Evolutionary conservation across 495 filamentous ascomycete species (phyloP).

Genomic region (Venustampulla echinocandica): DNA sequence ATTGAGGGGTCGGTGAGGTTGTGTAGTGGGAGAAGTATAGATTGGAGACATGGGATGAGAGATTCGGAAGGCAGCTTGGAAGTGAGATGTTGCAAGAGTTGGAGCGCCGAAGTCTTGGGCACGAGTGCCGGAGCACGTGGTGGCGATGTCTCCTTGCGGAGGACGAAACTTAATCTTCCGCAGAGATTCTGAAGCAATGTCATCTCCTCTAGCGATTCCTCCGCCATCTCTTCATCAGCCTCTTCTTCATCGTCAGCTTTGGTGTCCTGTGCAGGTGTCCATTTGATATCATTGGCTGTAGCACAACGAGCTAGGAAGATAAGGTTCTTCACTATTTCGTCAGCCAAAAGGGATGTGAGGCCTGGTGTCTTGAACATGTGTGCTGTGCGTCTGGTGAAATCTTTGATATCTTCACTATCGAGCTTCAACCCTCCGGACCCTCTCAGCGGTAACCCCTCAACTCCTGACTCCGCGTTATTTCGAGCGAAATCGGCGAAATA

Average conservation of each 20-base stretch:
- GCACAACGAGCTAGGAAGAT: conserved; percentile 66
- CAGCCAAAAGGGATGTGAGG: conserved; percentile 57
- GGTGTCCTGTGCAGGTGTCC: conserved; percentile 35
- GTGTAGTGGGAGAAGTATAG: conserved; percentile 70
- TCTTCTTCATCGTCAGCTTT: conserved; percentile 35
- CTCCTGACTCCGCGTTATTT: conserved; percentile 42
- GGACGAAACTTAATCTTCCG: conserved; percentile 60
- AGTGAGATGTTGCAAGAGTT: conserved; percentile 55
- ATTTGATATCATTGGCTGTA: conserved; percentile 51
- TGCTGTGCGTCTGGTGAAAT: conserved; percentile 54
- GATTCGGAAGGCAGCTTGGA: conserved; percentile 46
- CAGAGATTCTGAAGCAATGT: conserved; percentile 66
- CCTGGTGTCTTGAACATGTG: conserved; percentile 56
- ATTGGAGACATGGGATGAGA: conserved; percentile 50
- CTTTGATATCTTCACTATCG: conserved; percentile 51
- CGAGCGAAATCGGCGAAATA: conserved; percentile 74
- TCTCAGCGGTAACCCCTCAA: conserved; percentile 49
- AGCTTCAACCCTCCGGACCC: conserved; percentile 66
- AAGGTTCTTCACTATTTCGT: conserved; percentile 66
- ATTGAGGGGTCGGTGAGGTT: conserved; percentile 76
- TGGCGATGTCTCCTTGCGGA: conserved; percentile 65
- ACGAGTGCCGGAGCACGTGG: conserved; percentile 51
- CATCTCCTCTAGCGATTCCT: conserved; percentile 28
- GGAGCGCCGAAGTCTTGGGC: conserved; percentile 67
- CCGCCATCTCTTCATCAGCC: conserved; percentile 23